phyloP scores from a whole-genome alignment of 768 basidiomycete species.

The Mycena crocata region DNA sequence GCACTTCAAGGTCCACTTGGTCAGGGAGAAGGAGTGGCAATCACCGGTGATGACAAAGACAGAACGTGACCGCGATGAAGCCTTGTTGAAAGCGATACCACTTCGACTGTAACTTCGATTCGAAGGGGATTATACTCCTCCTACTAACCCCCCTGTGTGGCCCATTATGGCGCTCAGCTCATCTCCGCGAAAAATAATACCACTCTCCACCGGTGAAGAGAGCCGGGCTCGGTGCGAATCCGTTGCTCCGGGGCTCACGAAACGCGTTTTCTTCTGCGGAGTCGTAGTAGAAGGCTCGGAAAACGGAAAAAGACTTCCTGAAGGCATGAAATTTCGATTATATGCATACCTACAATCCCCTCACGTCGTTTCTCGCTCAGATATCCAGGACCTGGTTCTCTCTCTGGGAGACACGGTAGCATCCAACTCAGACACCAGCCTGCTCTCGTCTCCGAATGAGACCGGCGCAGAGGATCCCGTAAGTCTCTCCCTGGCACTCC shows the following conservation, averaged over 20 bases:
- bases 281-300: constrained; percentile 90
- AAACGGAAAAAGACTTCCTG: constrained; percentile 72
- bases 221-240: constrained; percentile 56
- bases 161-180: constrained; percentile 70
- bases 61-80: constrained; percentile 15
- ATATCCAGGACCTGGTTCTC: constrained; percentile 82
- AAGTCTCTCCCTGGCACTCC: constrained; percentile 40
- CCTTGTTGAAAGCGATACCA: constrained; percentile 26
- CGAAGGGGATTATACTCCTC: constrained; percentile 22
- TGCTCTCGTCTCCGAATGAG: constrained; percentile 57
- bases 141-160: constrained; percentile 20
- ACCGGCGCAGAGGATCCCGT: constrained; percentile 55
- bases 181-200: constrained; percentile 80
- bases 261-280: constrained; percentile 89
- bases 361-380: constrained; percentile 49
- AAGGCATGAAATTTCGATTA: constrained; percentile 60
- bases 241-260: constrained; percentile 62
- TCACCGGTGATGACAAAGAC: neutral
- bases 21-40: too few species aligned
- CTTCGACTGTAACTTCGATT: constrained; percentile 6
- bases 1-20: too few species aligned
- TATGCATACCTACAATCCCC: constrained; percentile 16
- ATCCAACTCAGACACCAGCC: constrained; percentile 57
- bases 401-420: constrained; percentile 79
- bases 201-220: constrained; percentile 78